Evolutionary conservation across 192 early-diverging fungal species (phyloP).

Genomic region (Piromyces sp.): DNA sequence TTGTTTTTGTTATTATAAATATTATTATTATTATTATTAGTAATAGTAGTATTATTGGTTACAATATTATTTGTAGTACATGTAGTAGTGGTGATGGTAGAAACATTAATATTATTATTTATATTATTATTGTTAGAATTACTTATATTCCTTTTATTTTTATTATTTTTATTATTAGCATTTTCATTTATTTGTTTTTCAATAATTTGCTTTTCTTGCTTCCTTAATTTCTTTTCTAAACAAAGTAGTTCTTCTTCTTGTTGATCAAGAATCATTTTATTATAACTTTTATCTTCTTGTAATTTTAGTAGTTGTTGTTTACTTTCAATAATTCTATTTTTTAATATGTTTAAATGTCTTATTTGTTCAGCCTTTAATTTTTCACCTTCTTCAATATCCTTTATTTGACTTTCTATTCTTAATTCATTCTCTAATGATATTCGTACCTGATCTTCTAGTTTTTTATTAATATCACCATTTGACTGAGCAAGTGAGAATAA

Average conservation of each 20-base stretch:
- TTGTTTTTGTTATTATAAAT: too few relatives aligned
- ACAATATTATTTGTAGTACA: background rate
- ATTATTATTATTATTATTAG: too few relatives aligned
- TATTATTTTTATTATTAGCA: background rate
- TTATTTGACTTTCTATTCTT: background rate
- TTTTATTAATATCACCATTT: background rate
- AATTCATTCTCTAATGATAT: background rate
- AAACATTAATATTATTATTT: too few relatives aligned
- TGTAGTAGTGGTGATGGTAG: background rate
- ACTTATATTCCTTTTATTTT: background rate
- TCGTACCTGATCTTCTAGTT: background rate
- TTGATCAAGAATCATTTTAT: background rate
- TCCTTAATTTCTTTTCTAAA: background rate
- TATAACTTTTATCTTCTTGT: background rate
- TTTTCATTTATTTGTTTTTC: background rate
- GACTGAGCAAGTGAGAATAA: background rate
- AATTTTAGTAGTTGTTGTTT: background rate
- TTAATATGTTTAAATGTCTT: background rate
- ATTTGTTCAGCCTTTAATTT: background rate
- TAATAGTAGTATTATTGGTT: too few relatives aligned
- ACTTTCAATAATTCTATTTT: background rate
- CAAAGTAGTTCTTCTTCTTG: background rate
- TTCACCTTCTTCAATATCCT: background rate
- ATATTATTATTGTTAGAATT: background rate
- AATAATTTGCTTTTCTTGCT: background rate